Evolutionary conservation across 768 basidiomycete species (phyloP).

Genomic region (Calocybe indica): DNA sequence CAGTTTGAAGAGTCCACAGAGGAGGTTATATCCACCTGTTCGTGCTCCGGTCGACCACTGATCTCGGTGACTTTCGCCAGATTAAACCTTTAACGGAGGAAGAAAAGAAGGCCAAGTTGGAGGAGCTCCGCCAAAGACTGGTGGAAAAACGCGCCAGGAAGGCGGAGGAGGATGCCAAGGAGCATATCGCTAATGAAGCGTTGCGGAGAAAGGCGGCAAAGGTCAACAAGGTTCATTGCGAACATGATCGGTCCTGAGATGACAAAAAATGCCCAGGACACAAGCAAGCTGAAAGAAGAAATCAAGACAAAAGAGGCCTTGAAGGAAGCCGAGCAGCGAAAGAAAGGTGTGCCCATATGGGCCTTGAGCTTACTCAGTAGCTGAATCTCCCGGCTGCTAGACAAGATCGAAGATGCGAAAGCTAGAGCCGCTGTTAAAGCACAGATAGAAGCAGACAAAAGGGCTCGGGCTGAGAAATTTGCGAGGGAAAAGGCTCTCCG

Average conservation of each 20-base stretch:
- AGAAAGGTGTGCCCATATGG: conserved; percentile 48
- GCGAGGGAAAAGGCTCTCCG: conserved; percentile 90
- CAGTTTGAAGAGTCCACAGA: conserved; percentile 95
- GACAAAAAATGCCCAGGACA: conserved; percentile 43
- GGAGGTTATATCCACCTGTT: conserved; percentile 47
- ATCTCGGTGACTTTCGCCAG: conserved; percentile 26
- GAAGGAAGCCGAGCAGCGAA: conserved; percentile 79
- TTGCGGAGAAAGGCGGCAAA: conserved; percentile 84
- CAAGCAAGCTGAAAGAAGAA: conserved; percentile 68
- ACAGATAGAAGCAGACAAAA: conserved; percentile 94
- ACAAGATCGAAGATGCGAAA: conserved; percentile 85
- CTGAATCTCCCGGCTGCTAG: conserved; percentile 29
- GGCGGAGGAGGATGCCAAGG: conserved; percentile 66
- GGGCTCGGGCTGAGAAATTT: conserved; percentile 78
- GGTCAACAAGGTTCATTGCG: conserved; percentile 27
- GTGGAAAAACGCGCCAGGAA: conserved; percentile 72
- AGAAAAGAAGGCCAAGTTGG: conserved; percentile 79
- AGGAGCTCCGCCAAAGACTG: conserved; percentile 76
- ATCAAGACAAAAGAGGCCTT: conserved; percentile 71
- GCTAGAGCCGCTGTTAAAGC: conserved; percentile 85
- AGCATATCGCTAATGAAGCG: conserved; percentile 66
- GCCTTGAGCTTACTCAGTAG: not conserved
- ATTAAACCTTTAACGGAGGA: conserved; percentile 94
- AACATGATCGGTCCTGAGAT: not conserved
- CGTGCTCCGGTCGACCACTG: conserved; percentile 1